These are phyloP conservation scores for Begonia loranthoides DNA, from an alignment of 306 rosid species.

Conservation along the genomic window DNA sequence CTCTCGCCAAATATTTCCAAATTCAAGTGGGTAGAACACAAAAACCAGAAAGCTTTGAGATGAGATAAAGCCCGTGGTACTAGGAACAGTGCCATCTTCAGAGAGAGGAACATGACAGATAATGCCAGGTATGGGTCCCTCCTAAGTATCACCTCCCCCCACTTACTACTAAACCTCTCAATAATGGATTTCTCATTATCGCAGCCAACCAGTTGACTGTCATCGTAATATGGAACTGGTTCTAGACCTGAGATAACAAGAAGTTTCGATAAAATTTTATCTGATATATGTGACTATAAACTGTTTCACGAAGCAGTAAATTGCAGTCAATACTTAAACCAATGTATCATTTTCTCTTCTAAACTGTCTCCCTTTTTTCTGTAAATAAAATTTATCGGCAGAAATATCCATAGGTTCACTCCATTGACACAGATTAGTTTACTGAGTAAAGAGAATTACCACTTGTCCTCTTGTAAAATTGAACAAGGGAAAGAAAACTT, in stretches of 20 bases:
- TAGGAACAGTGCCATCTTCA: constrained; percentile 28
- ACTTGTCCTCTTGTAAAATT: constrained; percentile 47
- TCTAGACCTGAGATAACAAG: constrained; percentile 33
- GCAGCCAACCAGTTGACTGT: constrained; percentile 11
- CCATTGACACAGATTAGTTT: too few relatives aligned
- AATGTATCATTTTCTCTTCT: too few relatives aligned
- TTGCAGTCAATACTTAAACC: too few relatives aligned
- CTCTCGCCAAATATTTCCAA: constrained; percentile 67
- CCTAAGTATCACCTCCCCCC: constrained; percentile 20
- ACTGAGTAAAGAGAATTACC: constrained; percentile 24
- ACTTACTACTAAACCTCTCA: constrained; percentile 17
- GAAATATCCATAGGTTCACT: too few relatives aligned
- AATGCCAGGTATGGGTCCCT: constrained; percentile 45
- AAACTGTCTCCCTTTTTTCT: too few relatives aligned
- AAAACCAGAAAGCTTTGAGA: constrained; percentile 37
- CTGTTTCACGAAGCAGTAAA: too few relatives aligned
- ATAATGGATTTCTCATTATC: constrained; percentile 16
- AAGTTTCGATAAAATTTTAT: background rate
- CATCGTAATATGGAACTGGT: constrained; percentile 18
- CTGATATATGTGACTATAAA: too few relatives aligned
- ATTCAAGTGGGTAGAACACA: constrained; percentile 36
- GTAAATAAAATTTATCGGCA: too few relatives aligned
- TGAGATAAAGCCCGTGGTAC: constrained; percentile 23
- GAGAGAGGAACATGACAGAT: constrained; percentile 43
- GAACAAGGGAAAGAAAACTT: constrained; percentile 25